phyloP scores from a whole-genome alignment of 306 rosid genomes.

The Quercus mongolica region DNA sequence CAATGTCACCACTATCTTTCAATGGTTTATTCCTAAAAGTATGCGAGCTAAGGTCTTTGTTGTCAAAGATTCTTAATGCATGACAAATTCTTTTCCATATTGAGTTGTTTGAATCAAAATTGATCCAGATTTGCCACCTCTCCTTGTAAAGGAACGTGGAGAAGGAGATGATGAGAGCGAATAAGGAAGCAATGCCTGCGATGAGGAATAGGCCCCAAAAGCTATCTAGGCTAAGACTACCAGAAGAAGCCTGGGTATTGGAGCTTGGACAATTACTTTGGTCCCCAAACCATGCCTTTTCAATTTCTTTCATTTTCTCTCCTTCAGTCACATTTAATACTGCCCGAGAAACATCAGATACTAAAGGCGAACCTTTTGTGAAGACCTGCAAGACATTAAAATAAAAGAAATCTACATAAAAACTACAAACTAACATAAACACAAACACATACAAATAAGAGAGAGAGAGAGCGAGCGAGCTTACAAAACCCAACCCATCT shows the following conservation, averaged over 20 bases:
- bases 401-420: not conserved
- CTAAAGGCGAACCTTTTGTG: constrained; percentile 45
- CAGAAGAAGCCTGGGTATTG: constrained; percentile 14
- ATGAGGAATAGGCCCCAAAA: constrained; percentile 60
- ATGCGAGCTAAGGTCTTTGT: constrained; percentile 26
- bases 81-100: not conserved
- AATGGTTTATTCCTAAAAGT: constrained; percentile 7
- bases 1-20: not conserved
- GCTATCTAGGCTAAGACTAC: constrained; percentile 44
- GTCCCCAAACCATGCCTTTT: constrained; percentile 35
- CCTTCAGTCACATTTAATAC: constrained; percentile 50
- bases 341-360: constrained; percentile 46
- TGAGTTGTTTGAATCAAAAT: not conserved
- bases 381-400: constrained; percentile 21
- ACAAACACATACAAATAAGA: not conserved
- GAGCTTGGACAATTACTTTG: constrained; percentile 21
- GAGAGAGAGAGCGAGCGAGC: not conserved
- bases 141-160: not conserved
- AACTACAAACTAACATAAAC: not conserved
- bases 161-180: constrained; percentile 22
- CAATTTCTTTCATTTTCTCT: constrained; percentile 36
- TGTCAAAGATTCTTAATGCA: constrained; percentile 11
- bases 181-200: constrained; percentile 26
- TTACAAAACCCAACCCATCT: constrained; percentile 60
- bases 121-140: not conserved